phyloP scores from a whole-genome alignment of 495 filamentous ascomycete genomes.

The Xylaria telfairii region DNA sequence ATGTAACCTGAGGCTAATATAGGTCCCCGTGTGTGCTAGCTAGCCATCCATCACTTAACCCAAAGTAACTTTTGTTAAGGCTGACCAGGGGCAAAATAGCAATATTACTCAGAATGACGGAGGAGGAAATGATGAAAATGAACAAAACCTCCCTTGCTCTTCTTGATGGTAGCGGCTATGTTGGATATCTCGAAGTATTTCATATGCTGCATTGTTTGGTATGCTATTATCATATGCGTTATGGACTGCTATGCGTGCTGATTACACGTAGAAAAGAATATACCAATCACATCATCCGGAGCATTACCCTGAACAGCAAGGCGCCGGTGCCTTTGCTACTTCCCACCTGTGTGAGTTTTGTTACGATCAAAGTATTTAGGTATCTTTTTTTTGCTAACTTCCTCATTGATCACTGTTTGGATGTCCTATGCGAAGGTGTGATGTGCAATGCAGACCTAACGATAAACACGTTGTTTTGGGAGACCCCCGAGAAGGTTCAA shows the following conservation, averaged over 20 bases:
- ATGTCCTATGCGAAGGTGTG: neutral
- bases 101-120: neutral
- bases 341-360: neutral
- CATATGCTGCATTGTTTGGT: neutral
- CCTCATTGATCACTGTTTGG: constrained; percentile 2
- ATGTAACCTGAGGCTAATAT: too few species aligned
- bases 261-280: neutral
- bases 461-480: constrained; percentile 1
- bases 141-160: neutral
- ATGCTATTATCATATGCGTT: neutral
- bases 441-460: neutral
- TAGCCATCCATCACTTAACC: too few species aligned
- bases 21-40: too few species aligned
- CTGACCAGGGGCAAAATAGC: too few species aligned
- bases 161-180: neutral
- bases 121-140: constrained; percentile 1
- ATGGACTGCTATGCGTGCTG: neutral
- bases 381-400: neutral
- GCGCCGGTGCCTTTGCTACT: neutral
- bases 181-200: neutral
- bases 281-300: neutral
- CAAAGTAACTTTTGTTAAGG: too few species aligned
- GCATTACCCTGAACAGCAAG: neutral
- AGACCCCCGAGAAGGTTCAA: neutral
- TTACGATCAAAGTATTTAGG: neutral